These are phyloP conservation scores for Apocynum venetum DNA, from an alignment of 257 asterid species.

Conservation along the genomic window DNA sequence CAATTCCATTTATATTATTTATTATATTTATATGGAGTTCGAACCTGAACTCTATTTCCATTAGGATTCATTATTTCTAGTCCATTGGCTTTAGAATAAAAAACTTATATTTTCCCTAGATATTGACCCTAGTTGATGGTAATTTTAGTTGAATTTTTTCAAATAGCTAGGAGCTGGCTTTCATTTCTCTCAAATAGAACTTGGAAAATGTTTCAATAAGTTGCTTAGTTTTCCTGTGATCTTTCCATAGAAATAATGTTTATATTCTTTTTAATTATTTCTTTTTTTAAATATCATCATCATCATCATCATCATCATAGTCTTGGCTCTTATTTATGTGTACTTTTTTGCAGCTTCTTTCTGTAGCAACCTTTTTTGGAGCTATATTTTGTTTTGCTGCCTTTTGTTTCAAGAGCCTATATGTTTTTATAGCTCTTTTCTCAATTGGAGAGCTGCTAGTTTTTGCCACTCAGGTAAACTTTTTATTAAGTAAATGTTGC, in stretches of 20 bases:
- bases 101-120: not conserved
- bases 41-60: too few species aligned
- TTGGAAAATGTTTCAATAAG: not conserved
- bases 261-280: not conserved
- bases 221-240: not conserved
- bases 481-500: not conserved
- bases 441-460: constrained; percentile 78
- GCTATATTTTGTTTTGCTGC: constrained; percentile 76
- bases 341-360: constrained; percentile 59
- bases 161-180: not conserved
- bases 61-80: too few species aligned
- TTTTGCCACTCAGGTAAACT: constrained; percentile 83
- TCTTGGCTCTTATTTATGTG: constrained; percentile 10
- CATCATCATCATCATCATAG: not conserved
- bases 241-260: not conserved
- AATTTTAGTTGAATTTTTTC: not conserved
- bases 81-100: not conserved
- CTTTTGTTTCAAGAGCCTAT: constrained; percentile 70
- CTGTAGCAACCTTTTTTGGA: constrained; percentile 61
- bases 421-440: constrained; percentile 55
- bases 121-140: not conserved
- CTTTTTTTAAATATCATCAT: not conserved
- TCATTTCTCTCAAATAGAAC: not conserved
- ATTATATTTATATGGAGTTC: too few species aligned
- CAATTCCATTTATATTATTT: too few species aligned